These are phyloP conservation scores for Pyronema domesticum DNA, from an alignment of 495 filamentous ascomycete genomes.

Conservation along the genomic window DNA sequence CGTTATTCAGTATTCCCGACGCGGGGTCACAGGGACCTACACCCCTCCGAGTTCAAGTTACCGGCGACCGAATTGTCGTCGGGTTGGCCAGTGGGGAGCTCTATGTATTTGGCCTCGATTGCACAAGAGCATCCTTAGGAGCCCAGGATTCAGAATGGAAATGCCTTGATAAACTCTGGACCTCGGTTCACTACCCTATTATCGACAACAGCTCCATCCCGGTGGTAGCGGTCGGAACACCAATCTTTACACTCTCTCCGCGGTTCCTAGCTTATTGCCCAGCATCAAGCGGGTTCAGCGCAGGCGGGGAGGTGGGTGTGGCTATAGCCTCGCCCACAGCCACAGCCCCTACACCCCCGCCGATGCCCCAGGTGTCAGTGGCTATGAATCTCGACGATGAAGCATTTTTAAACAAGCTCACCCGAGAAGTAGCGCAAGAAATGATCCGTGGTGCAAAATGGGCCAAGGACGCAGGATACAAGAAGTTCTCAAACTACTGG, in stretches of 20 bases:
- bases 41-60: constrained; percentile 22
- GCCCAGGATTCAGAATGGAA: constrained; percentile 14
- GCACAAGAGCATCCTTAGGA: neutral
- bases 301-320: constrained; percentile 41
- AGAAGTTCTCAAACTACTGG: constrained; percentile 83
- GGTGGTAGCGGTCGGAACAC: constrained; percentile 21
- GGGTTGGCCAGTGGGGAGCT: constrained; percentile 22
- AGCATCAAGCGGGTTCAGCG: constrained; percentile 48
- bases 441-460: constrained; percentile 74
- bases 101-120: constrained; percentile 20
- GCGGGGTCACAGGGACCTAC: no score
- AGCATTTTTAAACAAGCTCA: constrained; percentile 65
- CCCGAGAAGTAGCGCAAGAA: constrained; percentile 76
- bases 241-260: constrained; percentile 56
- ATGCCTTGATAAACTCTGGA: constrained; percentile 22
- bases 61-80: constrained; percentile 16
- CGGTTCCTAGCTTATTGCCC: constrained; percentile 79
- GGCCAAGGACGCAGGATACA: constrained; percentile 69
- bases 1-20: neutral
- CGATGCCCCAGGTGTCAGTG: constrained; percentile 54
- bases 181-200: constrained; percentile 12
- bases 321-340: constrained; percentile 42
- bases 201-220: neutral
- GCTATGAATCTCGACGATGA: constrained; percentile 66
- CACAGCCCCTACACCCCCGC: constrained; percentile 51